These are phyloP conservation scores for Tillandsia leiboldiana DNA, from an alignment of 176 grass and related monocot species.

Conservation along the genomic window DNA sequence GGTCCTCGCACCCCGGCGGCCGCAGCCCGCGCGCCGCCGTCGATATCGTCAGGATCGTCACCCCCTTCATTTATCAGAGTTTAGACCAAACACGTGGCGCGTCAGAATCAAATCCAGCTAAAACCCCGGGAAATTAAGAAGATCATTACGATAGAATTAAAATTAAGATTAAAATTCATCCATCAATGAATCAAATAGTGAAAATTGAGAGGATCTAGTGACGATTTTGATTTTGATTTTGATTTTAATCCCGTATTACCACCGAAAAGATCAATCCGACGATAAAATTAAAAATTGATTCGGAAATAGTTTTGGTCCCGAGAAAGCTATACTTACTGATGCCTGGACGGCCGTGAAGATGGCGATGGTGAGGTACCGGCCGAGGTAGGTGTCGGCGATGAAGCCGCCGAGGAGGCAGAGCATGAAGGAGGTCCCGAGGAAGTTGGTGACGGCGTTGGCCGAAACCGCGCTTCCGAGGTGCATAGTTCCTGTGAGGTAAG, in stretches of 20 bases:
- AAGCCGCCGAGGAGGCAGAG: slow-evolving; percentile 92
- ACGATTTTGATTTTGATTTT: no score
- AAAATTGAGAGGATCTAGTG: no score
- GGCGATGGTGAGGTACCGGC: slow-evolving; percentile 89
- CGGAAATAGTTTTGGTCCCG: no score
- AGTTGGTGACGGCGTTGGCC: slow-evolving; percentile 90
- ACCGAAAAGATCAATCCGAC: no score
- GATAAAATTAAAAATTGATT: no score
- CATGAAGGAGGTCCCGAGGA: slow-evolving; percentile 94
- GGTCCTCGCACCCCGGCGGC: slow-evolving; percentile 38
- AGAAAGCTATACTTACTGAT: slow-evolving; percentile 23
- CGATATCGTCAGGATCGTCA: slow-evolving; percentile 73
- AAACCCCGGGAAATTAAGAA: no score
- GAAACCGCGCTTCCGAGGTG: slow-evolving; percentile 77
- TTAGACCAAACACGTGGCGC: background rate
- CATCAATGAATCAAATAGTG: no score
- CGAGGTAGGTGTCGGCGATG: slow-evolving; percentile 89
- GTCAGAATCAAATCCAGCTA: no score
- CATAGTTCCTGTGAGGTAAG: slow-evolving; percentile 87
- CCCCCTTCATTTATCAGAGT: slow-evolving; percentile 29
- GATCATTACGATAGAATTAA: no score
- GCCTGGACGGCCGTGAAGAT: slow-evolving; percentile 80
- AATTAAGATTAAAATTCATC: no score
- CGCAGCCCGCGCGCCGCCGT: slow-evolving; percentile 50
- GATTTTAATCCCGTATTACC: no score